phyloP scores from a whole-genome alignment of 2,329 filamentous ascomycete genomes.

The Verticillium albo-atrum region DNA sequence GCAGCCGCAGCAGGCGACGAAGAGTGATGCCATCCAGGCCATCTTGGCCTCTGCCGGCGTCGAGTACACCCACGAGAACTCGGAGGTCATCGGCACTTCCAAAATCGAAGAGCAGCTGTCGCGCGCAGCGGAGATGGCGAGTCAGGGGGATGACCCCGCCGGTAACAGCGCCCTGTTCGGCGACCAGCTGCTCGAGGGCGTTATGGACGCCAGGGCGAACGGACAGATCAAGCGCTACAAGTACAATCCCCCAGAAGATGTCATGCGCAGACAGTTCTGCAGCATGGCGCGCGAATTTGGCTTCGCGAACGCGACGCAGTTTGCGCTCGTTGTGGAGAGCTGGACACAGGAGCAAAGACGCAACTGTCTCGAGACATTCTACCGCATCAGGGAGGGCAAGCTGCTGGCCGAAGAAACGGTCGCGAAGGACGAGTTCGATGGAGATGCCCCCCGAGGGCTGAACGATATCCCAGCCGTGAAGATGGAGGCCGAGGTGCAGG shows the following conservation, averaged over 20 bases:
- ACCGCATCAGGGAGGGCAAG: slow-evolving; percentile 58
- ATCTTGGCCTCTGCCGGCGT: slow-evolving; percentile 87
- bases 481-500: slow-evolving; percentile 2
- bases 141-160: slow-evolving; percentile 36
- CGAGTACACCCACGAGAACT: slow-evolving; percentile 94
- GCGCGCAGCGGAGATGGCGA: slow-evolving; percentile 63
- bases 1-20: slow-evolving; percentile 41
- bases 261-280: slow-evolving; percentile 81
- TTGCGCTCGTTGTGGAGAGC: slow-evolving; percentile 84
- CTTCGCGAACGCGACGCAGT: slow-evolving; percentile 71
- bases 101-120: slow-evolving; percentile 85
- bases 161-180: slow-evolving; percentile 56
- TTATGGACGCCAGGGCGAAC: slow-evolving; percentile 8
- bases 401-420: slow-evolving; percentile 29
- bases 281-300: slow-evolving; percentile 80
- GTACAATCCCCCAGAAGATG: slow-evolving; percentile 70
- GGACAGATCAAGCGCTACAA: slow-evolving; percentile 19
- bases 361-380: slow-evolving; percentile 76
- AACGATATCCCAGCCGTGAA: neutral
- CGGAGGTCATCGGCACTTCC: slow-evolving; percentile 89
- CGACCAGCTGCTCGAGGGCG: slow-evolving; percentile 32
- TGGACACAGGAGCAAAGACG: slow-evolving; percentile 83
- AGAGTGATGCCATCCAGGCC: slow-evolving; percentile 76
- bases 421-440: slow-evolving; percentile 9
- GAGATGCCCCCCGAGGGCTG: slow-evolving; percentile 5